Evolutionary conservation across 441 rosid genomes (phyloP).

Genomic region (Manihot esculenta): DNA sequence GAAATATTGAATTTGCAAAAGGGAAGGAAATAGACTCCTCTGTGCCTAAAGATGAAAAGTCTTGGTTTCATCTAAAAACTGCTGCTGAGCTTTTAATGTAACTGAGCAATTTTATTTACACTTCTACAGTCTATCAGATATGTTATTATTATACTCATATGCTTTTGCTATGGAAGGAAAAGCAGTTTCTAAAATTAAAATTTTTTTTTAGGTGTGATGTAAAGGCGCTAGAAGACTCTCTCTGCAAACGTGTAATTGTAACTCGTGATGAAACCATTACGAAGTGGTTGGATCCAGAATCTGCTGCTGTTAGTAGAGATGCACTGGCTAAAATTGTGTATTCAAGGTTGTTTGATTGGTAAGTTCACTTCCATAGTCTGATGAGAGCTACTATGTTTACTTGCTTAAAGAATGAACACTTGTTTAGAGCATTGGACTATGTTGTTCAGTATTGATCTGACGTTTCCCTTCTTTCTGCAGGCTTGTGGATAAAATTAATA

Average conservation of each 20-base stretch:
- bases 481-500: conserved; percentile 88
- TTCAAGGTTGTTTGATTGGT: conserved; percentile 94
- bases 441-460: conserved; percentile 18
- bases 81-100: conserved; percentile 89
- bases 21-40: conserved; percentile 93
- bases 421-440: not conserved
- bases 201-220: conserved; percentile 67
- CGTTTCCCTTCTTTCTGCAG: conserved; percentile 38
- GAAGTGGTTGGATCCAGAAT: conserved; percentile 89
- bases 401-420: conserved; percentile 19
- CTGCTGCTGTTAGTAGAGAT: conserved; percentile 89
- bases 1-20: conserved; percentile 89
- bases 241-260: conserved; percentile 93
- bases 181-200: conserved; percentile 24
- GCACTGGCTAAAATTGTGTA: conserved; percentile 93
- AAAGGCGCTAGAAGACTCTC: conserved; percentile 86
- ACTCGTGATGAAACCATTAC: conserved; percentile 98
- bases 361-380: conserved; percentile 27
- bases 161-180: conserved; percentile 8
- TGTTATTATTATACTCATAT: conserved; percentile 13
- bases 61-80: conserved; percentile 80
- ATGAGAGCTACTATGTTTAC: conserved; percentile 18
- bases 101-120: conserved; percentile 26
- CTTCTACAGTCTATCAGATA: conserved; percentile 8
- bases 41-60: conserved; percentile 83